Percentiles rank a stretch among this genome's conserved stretches.
Evolutionary conservation across 2,329 filamentous ascomycete species (phyloP).

Genomic region (Calonectria henricotiae): DNA sequence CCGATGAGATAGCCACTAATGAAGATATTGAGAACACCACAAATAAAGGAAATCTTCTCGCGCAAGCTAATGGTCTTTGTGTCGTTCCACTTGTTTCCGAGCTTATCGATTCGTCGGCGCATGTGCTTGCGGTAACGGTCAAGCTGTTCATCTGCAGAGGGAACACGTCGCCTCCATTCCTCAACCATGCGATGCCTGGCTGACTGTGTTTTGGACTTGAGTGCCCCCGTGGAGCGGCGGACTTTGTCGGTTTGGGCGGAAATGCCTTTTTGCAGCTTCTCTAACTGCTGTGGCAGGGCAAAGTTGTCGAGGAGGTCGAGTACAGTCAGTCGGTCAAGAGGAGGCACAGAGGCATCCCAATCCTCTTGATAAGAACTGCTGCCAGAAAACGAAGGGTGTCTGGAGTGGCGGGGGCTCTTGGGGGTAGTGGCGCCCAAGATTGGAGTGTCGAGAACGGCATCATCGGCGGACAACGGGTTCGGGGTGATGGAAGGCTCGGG

Average conservation of each 20-base stretch:
- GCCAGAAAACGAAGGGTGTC: slow-evolving; percentile 86
- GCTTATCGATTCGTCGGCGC: slow-evolving; percentile 89
- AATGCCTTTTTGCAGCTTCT: slow-evolving; percentile 89
- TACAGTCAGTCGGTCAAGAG: slow-evolving; percentile 89
- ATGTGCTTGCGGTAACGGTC: slow-evolving; percentile 92
- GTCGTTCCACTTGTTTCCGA: slow-evolving; percentile 90
- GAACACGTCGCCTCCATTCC: slow-evolving; percentile 90
- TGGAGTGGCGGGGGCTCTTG: slow-evolving; percentile 76
- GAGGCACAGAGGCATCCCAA: slow-evolving; percentile 85
- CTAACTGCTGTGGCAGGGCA: slow-evolving; percentile 89
- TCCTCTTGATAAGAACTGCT: slow-evolving; percentile 91
- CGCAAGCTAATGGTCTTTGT: slow-evolving; percentile 89
- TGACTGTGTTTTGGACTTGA: slow-evolving; percentile 82
- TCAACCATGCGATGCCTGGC: slow-evolving; percentile 94
- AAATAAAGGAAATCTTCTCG: slow-evolving; percentile 97
- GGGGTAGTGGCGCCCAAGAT: slow-evolving; percentile 65
- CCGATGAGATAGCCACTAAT: slow-evolving; percentile 96
- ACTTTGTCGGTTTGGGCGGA: slow-evolving; percentile 89
- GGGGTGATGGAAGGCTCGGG: slow-evolving; percentile 59
- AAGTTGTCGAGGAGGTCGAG: slow-evolving; percentile 97
- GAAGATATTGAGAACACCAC: slow-evolving; percentile 96
- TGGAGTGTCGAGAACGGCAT: slow-evolving; percentile 66
- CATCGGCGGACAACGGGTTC: slow-evolving; percentile 63
- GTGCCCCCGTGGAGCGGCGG: slow-evolving; percentile 83
- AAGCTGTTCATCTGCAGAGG: slow-evolving; percentile 91